Evolutionary conservation across 495 filamentous ascomycete genomes (phyloP), one percentile per base, ranked within the genome.

Genomic region (Penicillium fimorum): DNA sequence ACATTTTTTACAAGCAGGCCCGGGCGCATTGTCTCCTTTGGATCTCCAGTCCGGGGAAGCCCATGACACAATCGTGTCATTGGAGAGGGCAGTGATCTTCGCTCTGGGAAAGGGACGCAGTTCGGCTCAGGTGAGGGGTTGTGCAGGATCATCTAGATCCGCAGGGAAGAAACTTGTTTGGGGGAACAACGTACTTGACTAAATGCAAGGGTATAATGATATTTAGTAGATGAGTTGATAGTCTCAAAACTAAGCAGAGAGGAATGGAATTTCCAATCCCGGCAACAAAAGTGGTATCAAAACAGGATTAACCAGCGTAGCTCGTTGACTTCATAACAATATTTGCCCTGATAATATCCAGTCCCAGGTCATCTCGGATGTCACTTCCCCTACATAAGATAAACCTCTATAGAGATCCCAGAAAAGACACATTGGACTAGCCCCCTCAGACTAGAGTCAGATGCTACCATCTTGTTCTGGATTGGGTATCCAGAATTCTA

Each of bases 291-390:
- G 35, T 35, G 11, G 29, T 41, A 22, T 40, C 15, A 24, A 38
- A 41, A 30, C 25, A 52, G 5, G 4, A 41, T 43, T 4, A 37
- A 25, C 29, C 48, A 18, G 20, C 20, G 22, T 45, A 29, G 20
- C 50, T 53, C 51, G 13, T 54, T 6, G 27, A 18, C 20, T 46
- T 35, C 41, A 27, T 46, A 18, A 25, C 15, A 37, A 45, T 44
- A 54, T 10, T 37, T 27, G 42, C n/a, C 43, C 9, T 18, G 42
- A 40, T 54, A 22, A 47, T 24, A 38, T 38, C 52, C 51, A 54
- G 42, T 27, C 30, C 51, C 22, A 37, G 32, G 30, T 44, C 42
- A 27, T 37, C 8, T 33, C 42, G 8, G 18, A 35, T 27, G 27
- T 18, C 25, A 35, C 9, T 27, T 46, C 5, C 13, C 20, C 41